A percentile compares a stretch with the other conserved stretches of the same genome.
Conservation (phyloP, 257 asterid genomes). For the Penstemon barbatus region DNA sequence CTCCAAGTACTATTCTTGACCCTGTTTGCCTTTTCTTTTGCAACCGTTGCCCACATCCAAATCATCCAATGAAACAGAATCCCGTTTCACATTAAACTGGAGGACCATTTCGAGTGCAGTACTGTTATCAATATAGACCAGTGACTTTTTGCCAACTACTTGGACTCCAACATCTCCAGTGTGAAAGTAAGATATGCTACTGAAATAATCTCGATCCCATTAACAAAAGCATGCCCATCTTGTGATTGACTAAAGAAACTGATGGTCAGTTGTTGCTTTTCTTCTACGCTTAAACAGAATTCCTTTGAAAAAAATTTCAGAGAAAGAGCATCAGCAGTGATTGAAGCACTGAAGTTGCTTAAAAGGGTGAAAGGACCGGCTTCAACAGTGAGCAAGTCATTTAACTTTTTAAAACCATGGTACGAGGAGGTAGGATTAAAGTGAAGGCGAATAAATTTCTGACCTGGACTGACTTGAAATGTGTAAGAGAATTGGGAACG, state of each 20-base stretch:
- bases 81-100: conserved; percentile 47
- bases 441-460: conserved; percentile 50
- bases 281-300: conserved; percentile 43
- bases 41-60: conserved; percentile 39
- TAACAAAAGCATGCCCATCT: conserved; percentile 45
- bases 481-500: conserved; percentile 41
- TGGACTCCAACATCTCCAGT: conserved; percentile 40
- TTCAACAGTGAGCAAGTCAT: conserved; percentile 41
- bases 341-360: conserved; percentile 46
- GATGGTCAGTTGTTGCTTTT: conserved; percentile 34
- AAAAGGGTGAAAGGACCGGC: conserved; percentile 47
- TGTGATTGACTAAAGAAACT: conserved; percentile 33
- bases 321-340: conserved; percentile 44
- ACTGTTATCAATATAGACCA: conserved; percentile 45
- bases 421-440: conserved; percentile 37
- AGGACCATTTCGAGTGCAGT: conserved; percentile 64
- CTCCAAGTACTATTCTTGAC: conserved; percentile 33
- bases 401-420: conserved; percentile 23
- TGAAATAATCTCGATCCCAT: conserved; percentile 53
- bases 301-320: conserved; percentile 42
- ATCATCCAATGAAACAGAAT: conserved; percentile 32
- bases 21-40: conserved; percentile 25
- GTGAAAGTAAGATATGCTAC: conserved; percentile 45
- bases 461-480: conserved; percentile 45
- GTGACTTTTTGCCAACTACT: conserved; percentile 49